Percentiles rank a stretch among this genome's conserved stretches.
These are phyloP conservation scores for Dactylellina drechsleri DNA, from an alignment of 2,329 filamentous ascomycete genomes.

Conservation along the genomic window DNA sequence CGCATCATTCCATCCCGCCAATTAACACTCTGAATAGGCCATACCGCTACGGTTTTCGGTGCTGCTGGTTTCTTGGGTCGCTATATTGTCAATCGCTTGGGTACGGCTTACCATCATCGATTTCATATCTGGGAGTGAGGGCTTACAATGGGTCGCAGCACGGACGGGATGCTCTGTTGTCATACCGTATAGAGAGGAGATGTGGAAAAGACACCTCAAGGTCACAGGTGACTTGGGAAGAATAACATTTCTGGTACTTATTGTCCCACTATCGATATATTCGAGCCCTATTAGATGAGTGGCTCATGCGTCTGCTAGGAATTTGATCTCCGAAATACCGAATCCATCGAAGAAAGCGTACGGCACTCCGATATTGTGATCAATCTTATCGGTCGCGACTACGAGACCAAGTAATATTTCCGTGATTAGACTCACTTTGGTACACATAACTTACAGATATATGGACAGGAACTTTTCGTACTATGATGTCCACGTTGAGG, in stretches of 20 bases:
- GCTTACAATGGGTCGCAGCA: conserved; percentile 67
- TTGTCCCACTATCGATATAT: neutral
- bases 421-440: neutral
- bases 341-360: conserved; percentile 95
- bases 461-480: conserved; percentile 83
- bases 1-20: conserved; percentile 30
- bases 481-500: conserved; percentile 91
- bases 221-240: conserved; percentile 92
- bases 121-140: neutral
- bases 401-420: conserved; percentile 85
- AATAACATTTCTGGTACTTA: conserved; percentile 79
- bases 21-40: conserved; percentile 68
- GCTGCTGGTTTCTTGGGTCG: conserved; percentile 94
- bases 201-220: conserved; percentile 96
- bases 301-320: conserved; percentile 69
- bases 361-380: conserved; percentile 97
- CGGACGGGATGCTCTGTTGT: conserved; percentile 94
- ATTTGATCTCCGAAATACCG: conserved; percentile 92
- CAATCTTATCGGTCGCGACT: conserved; percentile 92
- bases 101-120: conserved; percentile 63
- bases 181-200: conserved; percentile 93
- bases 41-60: conserved; percentile 97
- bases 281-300: neutral
- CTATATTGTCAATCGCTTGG: conserved; percentile 96
- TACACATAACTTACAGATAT: too few relatives aligned